Evolutionary conservation across 148 eudicot species (phyloP), one percentile per base, ranked within the genome.

Genomic region (Camellia granthamiana): DNA sequence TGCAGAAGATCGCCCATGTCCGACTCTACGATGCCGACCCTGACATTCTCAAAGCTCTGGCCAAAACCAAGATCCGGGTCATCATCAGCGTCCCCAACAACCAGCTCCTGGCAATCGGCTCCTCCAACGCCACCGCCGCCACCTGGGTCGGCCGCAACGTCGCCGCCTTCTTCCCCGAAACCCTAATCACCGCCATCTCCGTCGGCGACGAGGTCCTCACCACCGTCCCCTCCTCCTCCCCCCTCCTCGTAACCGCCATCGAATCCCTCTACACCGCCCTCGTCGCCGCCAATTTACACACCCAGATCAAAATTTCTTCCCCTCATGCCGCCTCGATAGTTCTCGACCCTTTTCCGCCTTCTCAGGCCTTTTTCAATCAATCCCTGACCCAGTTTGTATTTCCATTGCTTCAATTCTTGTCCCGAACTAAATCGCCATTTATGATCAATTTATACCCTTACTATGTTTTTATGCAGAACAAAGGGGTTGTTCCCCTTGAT

Each of bases 391-490:
- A 87, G 12, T 82, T 90, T 76, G 72, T 95, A 75, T 72, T 86
- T 19, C 91, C 91, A 6, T 73, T 95, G 46, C 88, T 95, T 61
- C 85, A 87, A 75, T 95, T 95, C 83, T 83, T 88, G 80, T 95
- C 98, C 1, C 86, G 85, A 79, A 93, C 94, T 3, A 80, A 87
- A 21, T 89, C 98, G 8, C 97, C 97, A 0, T 60, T 95, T 72
- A 95, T 95, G 98, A 93, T 95, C 92, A 95, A 95, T 80, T 75
- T 95, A 79, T 95, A 95, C 44, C 98, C 98, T 72, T 95, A 95
- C 83, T 95, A 95, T 84, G 94, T 91, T 44, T 93, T 84, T 84
- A 95, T 95, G 98, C 89, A 95, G 91, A 95, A 90, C 74, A 93
- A 90, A 65, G 98, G 98, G 44, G 94, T 95, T 78, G 97, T 95